These are phyloP conservation scores for Trichophyton rubrum DNA, from an alignment of 2,329 filamentous ascomycete genomes.

Conservation along the genomic window DNA sequence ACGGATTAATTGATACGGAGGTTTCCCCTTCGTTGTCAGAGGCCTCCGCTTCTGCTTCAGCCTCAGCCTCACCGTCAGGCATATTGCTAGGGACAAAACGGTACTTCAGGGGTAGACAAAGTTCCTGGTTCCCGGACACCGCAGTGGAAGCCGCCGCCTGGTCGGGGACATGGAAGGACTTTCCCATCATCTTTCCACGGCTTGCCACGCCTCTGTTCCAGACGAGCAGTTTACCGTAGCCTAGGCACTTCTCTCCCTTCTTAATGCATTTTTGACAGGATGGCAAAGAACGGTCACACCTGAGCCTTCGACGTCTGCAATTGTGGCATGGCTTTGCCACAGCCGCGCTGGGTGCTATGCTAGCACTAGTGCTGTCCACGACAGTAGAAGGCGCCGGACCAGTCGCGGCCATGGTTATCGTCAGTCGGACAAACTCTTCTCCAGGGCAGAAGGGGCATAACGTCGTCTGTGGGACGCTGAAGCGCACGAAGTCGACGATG, in stretches of 20 bases:
- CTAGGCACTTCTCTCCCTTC: constrained; percentile 33
- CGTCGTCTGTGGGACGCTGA: background rate
- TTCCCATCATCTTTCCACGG: constrained; percentile 41
- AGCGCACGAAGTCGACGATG: background rate
- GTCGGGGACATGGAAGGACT: constrained; percentile 32
- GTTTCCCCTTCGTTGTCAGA: too few relatives aligned
- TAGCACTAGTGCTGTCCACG: background rate
- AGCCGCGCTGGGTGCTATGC: background rate
- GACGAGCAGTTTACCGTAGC: constrained; percentile 31
- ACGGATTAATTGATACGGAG: background rate
- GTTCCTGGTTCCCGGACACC: background rate
- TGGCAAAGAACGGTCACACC: constrained; percentile 32
- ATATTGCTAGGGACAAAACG: background rate
- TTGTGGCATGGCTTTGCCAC: constrained; percentile 25
- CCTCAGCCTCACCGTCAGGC: background rate
- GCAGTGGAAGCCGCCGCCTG: background rate
- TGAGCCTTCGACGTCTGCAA: constrained; percentile 33
- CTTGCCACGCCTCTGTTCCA: constrained; percentile 35
- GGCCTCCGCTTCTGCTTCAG: too few relatives aligned
- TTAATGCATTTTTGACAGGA: constrained; percentile 32
- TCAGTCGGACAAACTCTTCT: background rate
- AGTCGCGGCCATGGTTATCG: background rate
- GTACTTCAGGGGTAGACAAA: background rate
- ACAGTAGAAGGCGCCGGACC: background rate
- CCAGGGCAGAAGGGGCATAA: background rate